Base-by-base conservation (phyloP, 2,329 filamentous ascomycete species). In the Dryadomyces sulphureus region DNA sequence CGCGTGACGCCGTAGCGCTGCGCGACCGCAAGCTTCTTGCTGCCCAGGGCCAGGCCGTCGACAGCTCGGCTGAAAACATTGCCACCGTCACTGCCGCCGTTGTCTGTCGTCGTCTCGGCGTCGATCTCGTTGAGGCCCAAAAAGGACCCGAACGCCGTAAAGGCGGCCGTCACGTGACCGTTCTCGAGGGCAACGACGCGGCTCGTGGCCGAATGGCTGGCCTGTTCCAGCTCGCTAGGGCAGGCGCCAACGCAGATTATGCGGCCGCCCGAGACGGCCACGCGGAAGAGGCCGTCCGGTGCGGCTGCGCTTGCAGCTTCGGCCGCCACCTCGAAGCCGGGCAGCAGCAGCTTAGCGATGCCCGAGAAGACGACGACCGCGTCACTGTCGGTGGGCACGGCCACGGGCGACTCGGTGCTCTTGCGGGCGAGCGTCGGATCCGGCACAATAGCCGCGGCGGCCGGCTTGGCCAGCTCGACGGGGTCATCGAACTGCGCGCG, bases 71-170 rank as follows among this genome's bases (percentile, higher is more conserved):
- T 75, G 53, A 81, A 80, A 6, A 62, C 56, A 0, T 64, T 57
- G 0, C 60, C 58, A 47, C 62, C 65, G 12, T 22, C 20, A 21
- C 30, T 39, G 2, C 57, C 56, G 2, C 73, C 73, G 49, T 76
- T 75, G 50, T 75, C 72, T 0, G 69, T 73, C 40, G 63, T 61
- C 7, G 62, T 56, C 50, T 83, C 80, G 5, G 67, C 66, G 48
- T 74, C 70, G 45, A 84, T 82, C 45, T 75, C 78, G 50, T 73
- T 73, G 7, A 84, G 66, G 1, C 80, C 80, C 0, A 84, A 60
- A 1, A 64, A 63, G 4, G 75, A 73, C 1, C 72, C 77, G 25
- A 81, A 74, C 2, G 73, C 75, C 3, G 75, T 79, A 50, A 82
- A 70, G 0, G 76, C 66, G 6, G 70, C 65, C 6, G 73, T 71